phyloP scores from a whole-genome alignment of 192 early-diverging fungal genomes.

The Phlyctochytrium planicorne region DNA sequence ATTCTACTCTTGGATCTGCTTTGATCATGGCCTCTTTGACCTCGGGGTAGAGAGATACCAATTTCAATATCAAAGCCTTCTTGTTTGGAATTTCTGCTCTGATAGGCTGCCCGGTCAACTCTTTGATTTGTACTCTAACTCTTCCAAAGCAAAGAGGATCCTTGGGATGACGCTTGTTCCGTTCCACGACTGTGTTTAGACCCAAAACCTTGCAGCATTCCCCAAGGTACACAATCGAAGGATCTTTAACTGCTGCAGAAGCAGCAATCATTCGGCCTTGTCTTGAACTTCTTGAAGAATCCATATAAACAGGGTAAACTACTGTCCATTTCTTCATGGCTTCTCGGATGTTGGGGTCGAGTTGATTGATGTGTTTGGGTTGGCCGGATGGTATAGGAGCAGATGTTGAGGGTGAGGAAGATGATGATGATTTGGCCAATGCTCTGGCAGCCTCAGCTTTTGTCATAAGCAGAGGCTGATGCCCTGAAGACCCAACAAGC shows the following conservation, averaged over 20 bases:
- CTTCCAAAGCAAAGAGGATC: slow-evolving; percentile 44
- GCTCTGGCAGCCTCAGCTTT: background rate
- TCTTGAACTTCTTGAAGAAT: slow-evolving; percentile 17
- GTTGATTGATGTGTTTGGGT: too few species aligned
- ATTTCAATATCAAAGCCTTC: slow-evolving; percentile 24
- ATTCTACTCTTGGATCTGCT: slow-evolving; percentile 19
- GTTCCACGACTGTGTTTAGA: slow-evolving; percentile 29
- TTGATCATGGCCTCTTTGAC: slow-evolving; percentile 24
- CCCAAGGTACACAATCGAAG: slow-evolving; percentile 36
- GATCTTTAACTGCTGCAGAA: slow-evolving; percentile 13
- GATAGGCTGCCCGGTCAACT: slow-evolving; percentile 14
- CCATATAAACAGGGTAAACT: slow-evolving; percentile 44
- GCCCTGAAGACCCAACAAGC: slow-evolving; percentile 11
- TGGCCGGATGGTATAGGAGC: background rate
- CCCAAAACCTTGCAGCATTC: slow-evolving; percentile 30
- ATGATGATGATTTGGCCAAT: background rate
- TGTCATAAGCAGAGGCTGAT: slow-evolving; percentile 4
- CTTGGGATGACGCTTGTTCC: slow-evolving; percentile 43
- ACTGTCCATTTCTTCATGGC: slow-evolving; percentile 22
- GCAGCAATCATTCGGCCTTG: slow-evolving; percentile 22
- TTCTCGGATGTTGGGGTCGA: background rate
- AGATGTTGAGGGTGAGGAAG: background rate
- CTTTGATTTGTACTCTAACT: slow-evolving; percentile 27
- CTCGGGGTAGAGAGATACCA: slow-evolving; percentile 22
- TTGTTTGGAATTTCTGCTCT: slow-evolving; percentile 26